phyloP scores from a whole-genome alignment of 306 rosid genomes.

The Myrica gale region DNA sequence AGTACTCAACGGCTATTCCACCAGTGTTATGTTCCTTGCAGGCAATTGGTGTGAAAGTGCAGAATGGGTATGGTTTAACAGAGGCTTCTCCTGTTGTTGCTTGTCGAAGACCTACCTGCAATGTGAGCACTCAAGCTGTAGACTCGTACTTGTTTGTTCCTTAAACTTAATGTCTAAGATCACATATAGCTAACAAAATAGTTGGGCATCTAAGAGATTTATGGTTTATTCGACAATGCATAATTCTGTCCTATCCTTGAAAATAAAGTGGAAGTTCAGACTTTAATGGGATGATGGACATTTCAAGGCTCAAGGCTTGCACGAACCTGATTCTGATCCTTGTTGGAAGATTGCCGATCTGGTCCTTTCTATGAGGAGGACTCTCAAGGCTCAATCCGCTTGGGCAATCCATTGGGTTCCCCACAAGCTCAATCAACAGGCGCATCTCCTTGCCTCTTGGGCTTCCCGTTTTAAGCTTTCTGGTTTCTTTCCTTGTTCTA shows the following conservation, averaged over 20 bases:
- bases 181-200: not conserved
- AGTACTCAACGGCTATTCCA: conserved; percentile 11
- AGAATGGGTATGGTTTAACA: conserved; percentile 94
- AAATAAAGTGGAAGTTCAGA: not conserved
- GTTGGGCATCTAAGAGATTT: not conserved
- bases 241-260: not conserved
- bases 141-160: conserved; percentile 1
- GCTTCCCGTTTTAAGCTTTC: too few relatives aligned
- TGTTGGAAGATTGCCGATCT: too few relatives aligned
- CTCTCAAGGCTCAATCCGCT: too few relatives aligned
- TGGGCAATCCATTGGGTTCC: too few relatives aligned
- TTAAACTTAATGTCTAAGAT: not conserved
- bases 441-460: too few relatives aligned
- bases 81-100: conserved; percentile 85
- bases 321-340: too few relatives aligned
- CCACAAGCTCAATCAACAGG: too few relatives aligned
- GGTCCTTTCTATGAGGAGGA: too few relatives aligned
- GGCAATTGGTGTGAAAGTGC: conserved; percentile 85
- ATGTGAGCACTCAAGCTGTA: conserved; percentile 48
- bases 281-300: not conserved
- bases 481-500: too few relatives aligned
- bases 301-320: too few relatives aligned
- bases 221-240: not conserved
- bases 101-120: conserved; percentile 68
- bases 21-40: conserved; percentile 33